These are phyloP conservation scores for Tillandsia leiboldiana DNA, from an alignment of 176 grass and related monocot genomes.

Conservation along the genomic window DNA sequence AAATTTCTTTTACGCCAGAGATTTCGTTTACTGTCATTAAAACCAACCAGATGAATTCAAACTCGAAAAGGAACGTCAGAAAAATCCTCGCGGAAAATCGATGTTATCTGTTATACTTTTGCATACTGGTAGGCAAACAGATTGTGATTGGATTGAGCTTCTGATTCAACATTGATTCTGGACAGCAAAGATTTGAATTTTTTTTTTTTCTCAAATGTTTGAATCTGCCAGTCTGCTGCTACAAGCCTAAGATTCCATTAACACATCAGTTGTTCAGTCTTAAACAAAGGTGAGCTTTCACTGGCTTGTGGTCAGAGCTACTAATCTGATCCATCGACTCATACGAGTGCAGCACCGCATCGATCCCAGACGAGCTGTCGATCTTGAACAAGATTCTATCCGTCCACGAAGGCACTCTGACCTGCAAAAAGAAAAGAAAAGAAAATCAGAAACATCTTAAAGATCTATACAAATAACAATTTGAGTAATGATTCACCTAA, in stretches of 20 bases:
- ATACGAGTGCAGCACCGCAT: slow-evolving; percentile 46
- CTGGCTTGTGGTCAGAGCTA: slow-evolving; percentile 63
- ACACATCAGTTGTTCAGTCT: slow-evolving; percentile 7
- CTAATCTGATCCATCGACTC: slow-evolving; percentile 41
- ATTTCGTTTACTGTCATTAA: too few species aligned
- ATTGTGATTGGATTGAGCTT: too few species aligned
- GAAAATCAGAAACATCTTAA: background rate
- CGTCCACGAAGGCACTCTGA: slow-evolving; percentile 70
- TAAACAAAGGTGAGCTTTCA: slow-evolving; percentile 55
- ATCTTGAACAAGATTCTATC: slow-evolving; percentile 73
- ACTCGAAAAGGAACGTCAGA: too few species aligned
- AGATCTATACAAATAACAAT: background rate
- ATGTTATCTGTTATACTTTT: too few species aligned
- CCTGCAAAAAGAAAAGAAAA: slow-evolving; percentile 16
- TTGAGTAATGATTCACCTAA: background rate
- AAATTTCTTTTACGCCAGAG: too few species aligned
- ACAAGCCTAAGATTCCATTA: background rate
- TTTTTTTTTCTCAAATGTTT: too few species aligned
- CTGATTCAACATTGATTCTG: too few species aligned
- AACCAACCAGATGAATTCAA: too few species aligned
- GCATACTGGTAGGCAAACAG: too few species aligned
- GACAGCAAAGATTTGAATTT: too few species aligned
- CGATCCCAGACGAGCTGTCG: slow-evolving; percentile 37
- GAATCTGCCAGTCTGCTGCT: too few species aligned
- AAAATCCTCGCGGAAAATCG: too few species aligned